phyloP scores from a whole-genome alignment of 768 basidiomycete species.

The Exsudoporus frostii region DNA sequence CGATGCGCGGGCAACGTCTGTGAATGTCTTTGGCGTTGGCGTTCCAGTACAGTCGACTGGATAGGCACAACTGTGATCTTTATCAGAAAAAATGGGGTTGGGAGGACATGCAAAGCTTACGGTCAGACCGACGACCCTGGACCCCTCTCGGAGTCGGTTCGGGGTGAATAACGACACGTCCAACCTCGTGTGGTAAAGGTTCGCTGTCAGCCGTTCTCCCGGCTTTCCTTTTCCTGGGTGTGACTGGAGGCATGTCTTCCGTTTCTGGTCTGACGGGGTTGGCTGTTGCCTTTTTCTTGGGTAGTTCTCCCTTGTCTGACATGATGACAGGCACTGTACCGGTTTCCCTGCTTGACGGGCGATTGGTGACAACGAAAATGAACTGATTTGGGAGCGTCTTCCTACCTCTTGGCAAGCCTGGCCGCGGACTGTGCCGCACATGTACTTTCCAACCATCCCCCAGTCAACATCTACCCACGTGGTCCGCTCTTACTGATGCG shows the following conservation, averaged over 20 bases:
- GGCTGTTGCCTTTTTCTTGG: conserved; percentile 23
- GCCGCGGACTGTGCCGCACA: conserved; percentile 20
- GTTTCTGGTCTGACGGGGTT: conserved; percentile 14
- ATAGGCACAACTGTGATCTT: conserved; percentile 16
- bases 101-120: conserved; percentile 16
- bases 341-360: conserved; percentile 7
- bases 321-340: conserved; percentile 16
- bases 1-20: conserved; percentile 21
- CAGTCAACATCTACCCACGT: neutral
- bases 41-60: conserved; percentile 23
- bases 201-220: conserved; percentile 13
- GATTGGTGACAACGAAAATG: conserved; percentile 13
- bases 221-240: conserved; percentile 30
- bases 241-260: conserved; percentile 12
- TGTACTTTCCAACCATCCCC: neutral
- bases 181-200: conserved; percentile 11
- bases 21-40: conserved; percentile 24
- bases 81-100: conserved; percentile 7
- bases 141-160: conserved; percentile 13
- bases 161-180: conserved; percentile 10
- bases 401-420: conserved; percentile 14
- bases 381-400: conserved; percentile 29
- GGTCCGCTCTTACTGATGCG: neutral
- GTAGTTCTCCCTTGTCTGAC: conserved; percentile 25
- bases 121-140: conserved; percentile 29